Evolutionary conservation across 768 basidiomycete genomes (phyloP).

Genomic region (Psilocybe azurescens): DNA sequence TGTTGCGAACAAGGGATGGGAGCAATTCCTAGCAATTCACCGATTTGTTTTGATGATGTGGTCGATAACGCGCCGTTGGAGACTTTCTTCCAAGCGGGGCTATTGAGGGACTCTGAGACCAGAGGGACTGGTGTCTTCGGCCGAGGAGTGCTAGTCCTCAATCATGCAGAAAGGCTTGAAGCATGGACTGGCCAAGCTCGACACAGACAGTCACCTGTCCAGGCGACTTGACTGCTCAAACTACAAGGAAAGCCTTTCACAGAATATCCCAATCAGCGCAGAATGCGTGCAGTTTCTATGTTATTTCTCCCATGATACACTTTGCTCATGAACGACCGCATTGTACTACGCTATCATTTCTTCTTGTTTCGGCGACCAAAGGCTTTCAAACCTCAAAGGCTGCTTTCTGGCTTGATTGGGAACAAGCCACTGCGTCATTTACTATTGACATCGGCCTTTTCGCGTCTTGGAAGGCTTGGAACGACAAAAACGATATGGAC

Average conservation of each 20-base stretch:
- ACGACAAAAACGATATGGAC: background rate
- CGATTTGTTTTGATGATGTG: conserved; percentile 70
- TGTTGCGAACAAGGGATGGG: conserved; percentile 90
- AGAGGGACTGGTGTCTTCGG: conserved; percentile 52
- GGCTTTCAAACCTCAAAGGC: background rate
- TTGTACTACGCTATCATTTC: background rate
- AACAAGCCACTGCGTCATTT: background rate
- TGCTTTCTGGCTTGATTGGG: background rate
- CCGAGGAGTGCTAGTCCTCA: conserved; percentile 79
- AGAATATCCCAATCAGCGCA: background rate
- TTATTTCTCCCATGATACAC: background rate
- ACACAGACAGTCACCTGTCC: conserved; percentile 53
- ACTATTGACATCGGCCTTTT: background rate
- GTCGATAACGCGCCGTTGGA: conserved; percentile 76
- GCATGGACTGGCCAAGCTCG: conserved; percentile 75
- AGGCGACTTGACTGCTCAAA: background rate
- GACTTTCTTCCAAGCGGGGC: conserved; percentile 56
- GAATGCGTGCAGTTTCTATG: background rate
- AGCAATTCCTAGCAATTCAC: conserved; percentile 68
- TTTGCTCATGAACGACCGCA: background rate
- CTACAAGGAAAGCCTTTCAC: background rate
- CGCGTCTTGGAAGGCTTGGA: background rate
- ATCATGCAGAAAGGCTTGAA: conserved; percentile 89
- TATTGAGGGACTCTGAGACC: conserved; percentile 1
- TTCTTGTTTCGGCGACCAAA: background rate